Conservation (phyloP, 768 basidiomycete genomes). For the Arthromyces matolae region DNA sequence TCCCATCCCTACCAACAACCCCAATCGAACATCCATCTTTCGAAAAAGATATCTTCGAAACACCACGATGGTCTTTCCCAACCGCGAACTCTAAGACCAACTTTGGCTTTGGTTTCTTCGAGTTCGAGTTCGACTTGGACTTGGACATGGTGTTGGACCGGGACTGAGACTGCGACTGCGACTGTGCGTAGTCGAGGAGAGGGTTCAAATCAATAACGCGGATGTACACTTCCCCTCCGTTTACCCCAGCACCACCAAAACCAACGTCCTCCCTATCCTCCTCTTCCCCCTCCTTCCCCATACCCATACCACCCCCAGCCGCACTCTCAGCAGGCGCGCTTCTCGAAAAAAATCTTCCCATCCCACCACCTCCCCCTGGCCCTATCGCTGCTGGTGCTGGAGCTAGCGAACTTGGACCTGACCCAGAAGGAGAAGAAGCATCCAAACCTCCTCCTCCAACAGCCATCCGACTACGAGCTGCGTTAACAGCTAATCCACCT, state of each 20-base stretch:
- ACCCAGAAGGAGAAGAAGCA: too few species aligned
- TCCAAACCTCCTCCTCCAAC: slow-evolving; percentile 8
- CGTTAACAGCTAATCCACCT: slow-evolving; percentile 57
- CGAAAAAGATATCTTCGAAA: slow-evolving; percentile 48
- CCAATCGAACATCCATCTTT: slow-evolving; percentile 50
- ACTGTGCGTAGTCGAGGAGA: too few species aligned
- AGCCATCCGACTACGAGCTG: slow-evolving; percentile 37
- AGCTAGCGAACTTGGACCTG: too few species aligned
- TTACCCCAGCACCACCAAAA: slow-evolving; percentile 15
- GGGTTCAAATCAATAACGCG: too few species aligned
- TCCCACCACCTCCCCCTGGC: slow-evolving; percentile 21
- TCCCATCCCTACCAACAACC: slow-evolving; percentile 53
- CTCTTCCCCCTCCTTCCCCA: slow-evolving; percentile 4
- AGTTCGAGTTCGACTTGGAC: not conserved
- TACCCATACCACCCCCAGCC: slow-evolving; percentile 5
- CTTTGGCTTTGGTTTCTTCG: slow-evolving; percentile 16
- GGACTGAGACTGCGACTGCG: too few species aligned
- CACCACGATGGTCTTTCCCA: slow-evolving; percentile 27
- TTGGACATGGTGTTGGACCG: too few species aligned
- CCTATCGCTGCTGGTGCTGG: slow-evolving; percentile 16
- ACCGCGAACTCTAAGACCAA: slow-evolving; percentile 41
- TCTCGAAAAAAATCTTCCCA: slow-evolving; percentile 51
- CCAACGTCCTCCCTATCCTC: slow-evolving; percentile 16
- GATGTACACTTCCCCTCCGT: slow-evolving; percentile 24
- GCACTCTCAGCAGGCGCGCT: slow-evolving; percentile 51